Conservation (phyloP, 306 rosid genomes). For the Hippophae rhamnoides region DNA sequence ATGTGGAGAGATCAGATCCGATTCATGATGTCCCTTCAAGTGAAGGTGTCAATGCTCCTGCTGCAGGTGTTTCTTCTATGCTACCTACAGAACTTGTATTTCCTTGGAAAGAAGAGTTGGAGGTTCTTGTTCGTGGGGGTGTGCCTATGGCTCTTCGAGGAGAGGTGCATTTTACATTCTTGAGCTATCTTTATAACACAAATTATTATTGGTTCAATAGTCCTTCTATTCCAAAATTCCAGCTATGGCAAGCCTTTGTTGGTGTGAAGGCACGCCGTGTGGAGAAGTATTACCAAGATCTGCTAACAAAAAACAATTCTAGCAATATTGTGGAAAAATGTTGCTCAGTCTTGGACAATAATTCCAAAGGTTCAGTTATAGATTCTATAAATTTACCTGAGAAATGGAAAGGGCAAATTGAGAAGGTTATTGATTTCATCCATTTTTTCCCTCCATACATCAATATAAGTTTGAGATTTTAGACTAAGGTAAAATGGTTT, state of each 20-base stretch:
- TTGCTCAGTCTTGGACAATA: slow-evolving; percentile 32
- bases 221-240: slow-evolving; percentile 9
- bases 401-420: slow-evolving; percentile 99
- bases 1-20: slow-evolving; percentile 90
- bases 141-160: slow-evolving; percentile 99
- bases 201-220: neutral
- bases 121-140: slow-evolving; percentile 98
- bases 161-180: slow-evolving; percentile 50
- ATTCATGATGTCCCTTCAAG: slow-evolving; percentile 53
- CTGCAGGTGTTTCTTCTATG: slow-evolving; percentile 33
- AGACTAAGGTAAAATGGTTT: slow-evolving; percentile 12
- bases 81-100: slow-evolving; percentile 39
- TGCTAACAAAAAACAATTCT: slow-evolving; percentile 46
- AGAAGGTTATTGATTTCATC: slow-evolving; percentile 50
- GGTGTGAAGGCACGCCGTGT: slow-evolving; percentile 71
- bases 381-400: slow-evolving; percentile 51
- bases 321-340: slow-evolving; percentile 37
- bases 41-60: slow-evolving; percentile 38
- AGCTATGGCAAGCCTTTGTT: slow-evolving; percentile 99
- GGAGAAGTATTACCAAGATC: slow-evolving; percentile 74
- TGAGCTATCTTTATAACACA: slow-evolving; percentile 13
- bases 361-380: slow-evolving; percentile 31
- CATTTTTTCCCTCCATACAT: slow-evolving; percentile 1
- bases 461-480: slow-evolving; percentile 9
- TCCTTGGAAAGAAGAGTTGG: slow-evolving; percentile 95